Base-by-base conservation (phyloP, 2,329 filamentous ascomycete species). In the Colletotrichum tropicicola region DNA sequence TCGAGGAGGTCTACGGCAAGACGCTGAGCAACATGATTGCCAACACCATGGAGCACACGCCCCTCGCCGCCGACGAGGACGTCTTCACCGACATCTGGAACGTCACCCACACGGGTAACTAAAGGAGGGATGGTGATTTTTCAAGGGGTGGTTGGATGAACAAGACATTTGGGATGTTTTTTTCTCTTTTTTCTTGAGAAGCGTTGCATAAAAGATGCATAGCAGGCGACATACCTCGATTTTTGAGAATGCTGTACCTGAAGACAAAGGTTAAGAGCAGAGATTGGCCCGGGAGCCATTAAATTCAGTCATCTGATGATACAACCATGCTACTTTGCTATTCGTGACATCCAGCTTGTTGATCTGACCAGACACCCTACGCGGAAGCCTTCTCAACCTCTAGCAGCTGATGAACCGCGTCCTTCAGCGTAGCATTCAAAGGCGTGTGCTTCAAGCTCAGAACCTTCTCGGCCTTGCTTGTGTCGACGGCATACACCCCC, bases 391-490 rank as follows among this genome's bases (percentile, higher is more conserved):
- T 59, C 19, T 65, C 48, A 12, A 21, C 41, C 0, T 35, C 57
- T 9, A 61, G 13, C n/a, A 61, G 35, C 28, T 63, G 58, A 23
- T 15, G 21, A 1, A 51, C n/a, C 6, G 52, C 23, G 9, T 66
- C 44, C 52, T 27, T 45, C n/a, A 66, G 23, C 7, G 62, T 57
- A 13, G 27, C 30, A 5, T 45, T 45, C 12, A 92, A 76, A 0
- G 76, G 74, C 64, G 73, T 86, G 71, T 88, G 92, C 71, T 88
- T 80, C 23, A 92, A 68, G 0, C 88, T 88, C 48, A 93, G 70
- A 0, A 91, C 70, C 55, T 35, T 63, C 7, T 68, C 59, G 9
- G 66, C 67, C 54, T 70, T 71, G 23, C 56, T 86, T 77, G 69
- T 79, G 3, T 85, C 84, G 3, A 77, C 80, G 19, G 77, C 78